A percentile compares a stretch with the other conserved stretches of the same genome.
Evolutionary conservation across 1,284 basidiomycete genomes (phyloP).

Genomic region (Sanghuangporus sanghuang): DNA sequence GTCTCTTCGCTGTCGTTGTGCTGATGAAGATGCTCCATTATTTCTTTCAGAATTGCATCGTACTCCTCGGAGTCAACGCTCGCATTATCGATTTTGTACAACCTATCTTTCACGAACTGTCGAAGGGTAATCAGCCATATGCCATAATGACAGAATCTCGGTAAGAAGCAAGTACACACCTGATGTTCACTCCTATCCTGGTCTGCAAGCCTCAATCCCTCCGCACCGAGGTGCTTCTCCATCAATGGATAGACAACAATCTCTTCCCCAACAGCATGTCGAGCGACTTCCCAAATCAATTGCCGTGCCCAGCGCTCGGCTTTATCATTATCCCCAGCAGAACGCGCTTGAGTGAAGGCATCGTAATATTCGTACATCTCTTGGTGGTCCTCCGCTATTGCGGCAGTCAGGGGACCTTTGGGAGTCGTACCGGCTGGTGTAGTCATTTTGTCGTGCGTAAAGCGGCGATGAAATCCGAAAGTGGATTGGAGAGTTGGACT

Average conservation of each 20-base stretch:
- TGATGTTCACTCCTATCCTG: constrained; percentile 57
- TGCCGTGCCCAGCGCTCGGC: constrained; percentile 53
- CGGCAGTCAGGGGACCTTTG: constrained; percentile 17
- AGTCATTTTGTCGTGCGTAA: not conserved
- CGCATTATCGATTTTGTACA: constrained; percentile 43
- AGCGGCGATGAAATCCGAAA: not conserved
- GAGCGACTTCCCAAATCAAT: constrained; percentile 54
- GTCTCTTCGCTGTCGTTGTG: constrained; percentile 56
- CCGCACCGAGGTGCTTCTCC: constrained; percentile 51
- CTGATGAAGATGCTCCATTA: constrained; percentile 43
- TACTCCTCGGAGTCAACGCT: constrained; percentile 39
- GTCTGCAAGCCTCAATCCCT: constrained; percentile 49
- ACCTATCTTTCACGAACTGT: constrained; percentile 42
- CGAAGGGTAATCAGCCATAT: not conserved
- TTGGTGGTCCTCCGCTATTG: constrained; percentile 21
- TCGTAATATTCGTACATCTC: constrained; percentile 54
- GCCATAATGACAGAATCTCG: not conserved
- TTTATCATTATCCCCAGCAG: constrained; percentile 37
- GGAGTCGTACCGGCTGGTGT: not conserved
- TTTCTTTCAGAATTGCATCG: constrained; percentile 33
- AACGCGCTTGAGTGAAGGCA: constrained; percentile 37
- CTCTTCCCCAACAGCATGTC: constrained; percentile 62
- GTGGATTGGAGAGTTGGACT: not conserved
- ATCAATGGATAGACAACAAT: constrained; percentile 64
- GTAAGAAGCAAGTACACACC: constrained; percentile 28